Conservation (phyloP, 768 basidiomycete genomes). For the Termitomyces eurrhizus region DNA sequence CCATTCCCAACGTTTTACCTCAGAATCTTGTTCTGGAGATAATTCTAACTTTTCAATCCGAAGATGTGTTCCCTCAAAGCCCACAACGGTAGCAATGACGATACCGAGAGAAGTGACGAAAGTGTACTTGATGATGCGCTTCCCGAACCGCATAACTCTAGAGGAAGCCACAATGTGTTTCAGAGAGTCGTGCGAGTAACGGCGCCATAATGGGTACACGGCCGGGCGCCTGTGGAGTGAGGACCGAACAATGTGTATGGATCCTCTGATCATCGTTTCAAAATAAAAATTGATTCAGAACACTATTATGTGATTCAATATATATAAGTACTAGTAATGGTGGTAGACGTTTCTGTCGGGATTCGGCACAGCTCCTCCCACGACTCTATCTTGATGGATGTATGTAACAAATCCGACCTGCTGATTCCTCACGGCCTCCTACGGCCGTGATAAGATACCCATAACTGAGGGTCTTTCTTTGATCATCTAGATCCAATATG, state of each 20-base stretch:
- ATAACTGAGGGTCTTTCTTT: not conserved
- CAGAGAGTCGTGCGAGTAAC: conserved; percentile 23
- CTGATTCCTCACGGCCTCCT: not conserved
- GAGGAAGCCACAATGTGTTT: conserved; percentile 18
- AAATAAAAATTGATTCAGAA: conserved; percentile 1
- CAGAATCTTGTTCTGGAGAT: conserved; percentile 45
- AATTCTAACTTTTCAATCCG: conserved; percentile 60
- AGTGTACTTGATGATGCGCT: conserved; percentile 48
- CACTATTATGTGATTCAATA: not conserved
- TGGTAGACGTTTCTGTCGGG: not conserved
- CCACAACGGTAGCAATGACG: conserved; percentile 39
- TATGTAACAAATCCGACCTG: conserved; percentile 5
- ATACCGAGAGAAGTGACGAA: conserved; percentile 39
- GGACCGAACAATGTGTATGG: conserved; percentile 1
- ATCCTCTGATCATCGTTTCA: conserved; percentile 12
- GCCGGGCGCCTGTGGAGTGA: conserved; percentile 10
- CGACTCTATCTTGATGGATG: not conserved
- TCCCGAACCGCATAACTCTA: conserved; percentile 36
- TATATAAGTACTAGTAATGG: not conserved
- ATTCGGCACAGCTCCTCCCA: not conserved
- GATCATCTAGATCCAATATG: conserved; percentile 12
- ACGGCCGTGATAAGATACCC: not conserved
- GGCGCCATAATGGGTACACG: conserved; percentile 12
- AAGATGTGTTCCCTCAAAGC: conserved; percentile 54
- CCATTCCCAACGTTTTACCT: conserved; percentile 64